Conservation (phyloP, 495 filamentous ascomycete species). For the Penicillium desertorum region DNA sequence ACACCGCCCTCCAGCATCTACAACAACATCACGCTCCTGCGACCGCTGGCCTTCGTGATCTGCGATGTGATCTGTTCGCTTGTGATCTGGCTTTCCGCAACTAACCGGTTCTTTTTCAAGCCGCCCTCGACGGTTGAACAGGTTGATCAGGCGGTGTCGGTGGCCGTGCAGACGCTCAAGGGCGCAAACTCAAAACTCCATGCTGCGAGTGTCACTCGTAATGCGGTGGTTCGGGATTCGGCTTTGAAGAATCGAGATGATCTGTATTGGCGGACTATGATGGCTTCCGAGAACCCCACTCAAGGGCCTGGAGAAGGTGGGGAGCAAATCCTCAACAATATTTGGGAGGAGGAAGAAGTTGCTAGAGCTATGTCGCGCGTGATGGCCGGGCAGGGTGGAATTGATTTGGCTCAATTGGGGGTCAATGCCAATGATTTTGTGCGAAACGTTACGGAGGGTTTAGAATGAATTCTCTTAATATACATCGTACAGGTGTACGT, state of each 20-base stretch:
- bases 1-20: slow-evolving; percentile 53
- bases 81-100: slow-evolving; percentile 70
- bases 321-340: slow-evolving; percentile 27
- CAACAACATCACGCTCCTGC: slow-evolving; percentile 61
- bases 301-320: slow-evolving; percentile 29
- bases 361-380: slow-evolving; percentile 51
- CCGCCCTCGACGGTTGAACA: slow-evolving; percentile 51
- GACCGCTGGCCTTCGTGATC: slow-evolving; percentile 57
- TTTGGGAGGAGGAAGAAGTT: slow-evolving; percentile 59
- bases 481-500: too few species aligned
- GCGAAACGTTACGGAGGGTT: slow-evolving; percentile 40
- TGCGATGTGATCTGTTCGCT: slow-evolving; percentile 60
- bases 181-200: slow-evolving; percentile 51
- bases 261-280: slow-evolving; percentile 57
- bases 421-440: slow-evolving; percentile 47
- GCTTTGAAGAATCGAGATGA: slow-evolving; percentile 54
- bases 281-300: slow-evolving; percentile 36
- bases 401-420: slow-evolving; percentile 51
- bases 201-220: slow-evolving; percentile 54
- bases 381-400: slow-evolving; percentile 45
- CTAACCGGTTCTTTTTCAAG: slow-evolving; percentile 66
- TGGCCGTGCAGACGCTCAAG: slow-evolving; percentile 43
- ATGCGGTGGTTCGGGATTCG: slow-evolving; percentile 58
- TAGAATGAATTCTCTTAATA: slow-evolving; percentile 26
- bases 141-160: slow-evolving; percentile 40